Evolutionary conservation across 2,329 filamentous ascomycete genomes (phyloP).

Genomic region (Fusarium robinianum): DNA sequence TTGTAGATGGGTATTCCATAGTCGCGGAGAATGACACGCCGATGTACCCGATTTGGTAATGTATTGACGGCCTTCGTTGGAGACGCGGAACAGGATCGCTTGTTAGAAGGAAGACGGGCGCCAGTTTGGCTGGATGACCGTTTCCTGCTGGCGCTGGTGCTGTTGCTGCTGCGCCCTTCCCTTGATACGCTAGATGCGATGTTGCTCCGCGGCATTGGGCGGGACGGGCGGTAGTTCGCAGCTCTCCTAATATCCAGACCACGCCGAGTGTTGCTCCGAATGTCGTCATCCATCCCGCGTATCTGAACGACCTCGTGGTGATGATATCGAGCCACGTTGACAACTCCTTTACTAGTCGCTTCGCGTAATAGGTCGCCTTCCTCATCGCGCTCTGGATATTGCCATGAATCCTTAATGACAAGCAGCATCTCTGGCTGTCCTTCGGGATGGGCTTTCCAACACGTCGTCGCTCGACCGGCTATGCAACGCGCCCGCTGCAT

Average conservation of each 20-base stretch:
- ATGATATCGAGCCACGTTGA: slow-evolving; percentile 49
- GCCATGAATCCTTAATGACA: slow-evolving; percentile 53
- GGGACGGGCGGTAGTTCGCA: slow-evolving; percentile 38
- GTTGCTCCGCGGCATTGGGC: slow-evolving; percentile 7
- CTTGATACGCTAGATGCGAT: slow-evolving; percentile 12
- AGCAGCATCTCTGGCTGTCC: slow-evolving; percentile 39
- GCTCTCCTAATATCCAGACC: slow-evolving; percentile 42
- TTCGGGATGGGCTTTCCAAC: slow-evolving; percentile 49
- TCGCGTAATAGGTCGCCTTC: slow-evolving; percentile 47
- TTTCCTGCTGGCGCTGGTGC: slow-evolving; percentile 33
- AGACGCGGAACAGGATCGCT: slow-evolving; percentile 39
- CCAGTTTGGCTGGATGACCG: slow-evolving; percentile 35
- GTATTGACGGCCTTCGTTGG: slow-evolving; percentile 31
- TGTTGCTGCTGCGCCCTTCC: slow-evolving; percentile 32
- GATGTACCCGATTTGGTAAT: slow-evolving; percentile 45
- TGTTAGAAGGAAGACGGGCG: slow-evolving; percentile 34
- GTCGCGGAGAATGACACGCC: slow-evolving; percentile 46
- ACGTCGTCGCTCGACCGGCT: slow-evolving; percentile 48
- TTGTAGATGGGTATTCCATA: slow-evolving; percentile 49
- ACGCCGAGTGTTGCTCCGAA: slow-evolving; percentile 40
- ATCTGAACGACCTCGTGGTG: slow-evolving; percentile 48
- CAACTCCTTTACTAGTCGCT: slow-evolving; percentile 42
- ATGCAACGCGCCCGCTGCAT: slow-evolving; percentile 43
- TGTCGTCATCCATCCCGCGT: slow-evolving; percentile 40
- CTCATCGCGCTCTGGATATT: slow-evolving; percentile 47